Base-by-base conservation (phyloP, 2,329 filamentous ascomycete species). In the Clonostachys solani region DNA sequence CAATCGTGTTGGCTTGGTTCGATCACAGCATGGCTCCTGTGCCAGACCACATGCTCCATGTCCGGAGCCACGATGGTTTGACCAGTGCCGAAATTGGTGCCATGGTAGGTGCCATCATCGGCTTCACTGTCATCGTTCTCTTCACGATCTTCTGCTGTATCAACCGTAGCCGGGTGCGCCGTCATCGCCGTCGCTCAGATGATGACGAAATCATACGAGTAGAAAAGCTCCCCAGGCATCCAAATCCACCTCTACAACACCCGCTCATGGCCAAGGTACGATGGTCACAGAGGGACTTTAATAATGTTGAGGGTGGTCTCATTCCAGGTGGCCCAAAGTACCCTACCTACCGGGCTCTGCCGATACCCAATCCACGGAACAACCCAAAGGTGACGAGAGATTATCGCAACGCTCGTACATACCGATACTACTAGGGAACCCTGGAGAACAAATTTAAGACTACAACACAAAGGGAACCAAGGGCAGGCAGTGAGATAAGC, bases 21-120 rank as follows among this genome's bases (percentile, higher is more conserved):
- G 23, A 10, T 29, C 23, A 29, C 6, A 29, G 23, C 23, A 29
- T 29, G 23, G 23, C 23, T 29, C 23, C 23, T 10, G 10, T 29
- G 23, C 23, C 2, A 29, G 23, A 29, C 23, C 23, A 29, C 23
- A 9, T 29, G 23, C 23, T 29, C 23, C 9, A 10, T 29, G 23
- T 29, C 23, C 23, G 23, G 9, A 29, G 23, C 12, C 43, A 43
- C 34, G 10, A 48, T 7, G 60, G 57, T 9, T 59, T 72, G 5
- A 63, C 60, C 1, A 55, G 62, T 23, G 59, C 54, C n/a, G 59
- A 71, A 43, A 61, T 74, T 33, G 71, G 68, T 6, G 70, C 63
- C 37, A 67, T 74, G 16, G 54, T 71, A 3, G 71, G 71, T 29
- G 62, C 62, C 34, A 50, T 73, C 2, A 56, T 69, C 12, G 69